Base-by-base conservation (phyloP, 140 eudicot species). In the Anethum foeniculum region DNA sequence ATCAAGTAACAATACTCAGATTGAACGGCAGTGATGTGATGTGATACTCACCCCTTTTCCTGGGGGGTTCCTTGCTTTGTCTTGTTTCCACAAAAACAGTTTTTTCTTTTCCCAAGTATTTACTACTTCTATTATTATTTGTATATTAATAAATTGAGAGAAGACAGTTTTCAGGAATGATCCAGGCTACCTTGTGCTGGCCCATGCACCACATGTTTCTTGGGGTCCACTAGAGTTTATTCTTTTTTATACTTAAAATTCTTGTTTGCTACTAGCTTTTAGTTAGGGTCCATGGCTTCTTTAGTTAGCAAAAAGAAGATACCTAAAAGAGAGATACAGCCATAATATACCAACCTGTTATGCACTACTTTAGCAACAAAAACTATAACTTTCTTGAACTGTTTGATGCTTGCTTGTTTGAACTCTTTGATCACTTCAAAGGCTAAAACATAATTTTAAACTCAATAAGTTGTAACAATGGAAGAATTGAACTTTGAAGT, bases 141-240 rank as follows among this genome's bases (percentile, higher is more conserved):
- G 74, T 15, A 25, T 30, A 2, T 67, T 30, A 30, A 67, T 25
- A 3, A 56, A 56, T n/a, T 25, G 43, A 32, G 43, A 65, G 18
- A 65, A 28, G 72, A 65, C 72, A 32, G 71, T 23, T 13, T 67
- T 67, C 74, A 67, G 34, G 74, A 67, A 67, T 67, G 74, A 67
- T 67, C 74, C 43, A 30, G 43, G 43, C 74, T 14, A n/a, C 43
- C 74, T 67, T 30, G 41, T 30, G 77, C 38, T 11, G 77, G 54
- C 34, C 77, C 77, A 43, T 47, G 62, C n/a, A 46, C 15, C 60
- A 75, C 60, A 75, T 75, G 79, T 5, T 7, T n/a, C 38, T 43
- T 25, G 32, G 58, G 52, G 18, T 32, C 78, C 78, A 15, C 60
- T 13, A 46, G 32, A 8, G 54, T 4, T 39, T 74, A 74, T 74